A percentile compares a stretch with the other conserved stretches of the same genome.
Evolutionary conservation across 441 rosid genomes (phyloP).

Genomic region (Populus tomentosa): DNA sequence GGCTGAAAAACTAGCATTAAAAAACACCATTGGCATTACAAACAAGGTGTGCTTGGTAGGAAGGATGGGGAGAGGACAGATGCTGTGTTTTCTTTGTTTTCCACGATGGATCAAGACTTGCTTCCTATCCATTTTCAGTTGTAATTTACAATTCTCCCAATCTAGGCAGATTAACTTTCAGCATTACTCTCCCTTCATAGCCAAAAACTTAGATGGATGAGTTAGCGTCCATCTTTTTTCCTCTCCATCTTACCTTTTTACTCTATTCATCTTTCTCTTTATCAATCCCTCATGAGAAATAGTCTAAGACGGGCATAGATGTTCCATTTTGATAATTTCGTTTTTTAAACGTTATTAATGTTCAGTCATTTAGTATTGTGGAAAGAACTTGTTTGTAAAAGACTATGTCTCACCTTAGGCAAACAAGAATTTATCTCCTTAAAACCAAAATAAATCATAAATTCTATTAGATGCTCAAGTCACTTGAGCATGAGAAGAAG

Average conservation of each 20-base stretch:
- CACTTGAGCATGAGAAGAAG: neutral
- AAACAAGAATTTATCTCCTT: neutral
- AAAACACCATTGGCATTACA: neutral
- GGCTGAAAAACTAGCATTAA: no score
- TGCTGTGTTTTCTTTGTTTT: neutral
- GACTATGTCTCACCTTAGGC: neutral
- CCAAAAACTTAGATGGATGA: neutral
- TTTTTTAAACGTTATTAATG: neutral
- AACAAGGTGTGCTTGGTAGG: neutral
- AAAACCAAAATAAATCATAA: neutral
- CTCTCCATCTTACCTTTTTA: neutral
- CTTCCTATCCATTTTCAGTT: neutral
- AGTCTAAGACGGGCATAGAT: neutral
- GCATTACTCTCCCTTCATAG: neutral
- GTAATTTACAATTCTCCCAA: neutral
- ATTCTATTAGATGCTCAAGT: neutral
- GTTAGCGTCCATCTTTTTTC: neutral
- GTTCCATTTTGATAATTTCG: neutral
- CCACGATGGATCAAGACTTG: neutral
- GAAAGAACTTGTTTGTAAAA: neutral
- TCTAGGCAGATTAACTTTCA: neutral
- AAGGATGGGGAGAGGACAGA: neutral
- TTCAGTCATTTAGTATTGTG: neutral
- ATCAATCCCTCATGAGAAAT: neutral
- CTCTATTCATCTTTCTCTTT: no score